phyloP scores from a whole-genome alignment of 2,329 filamentous ascomycete species.

The Ascosphaera apis region DNA sequence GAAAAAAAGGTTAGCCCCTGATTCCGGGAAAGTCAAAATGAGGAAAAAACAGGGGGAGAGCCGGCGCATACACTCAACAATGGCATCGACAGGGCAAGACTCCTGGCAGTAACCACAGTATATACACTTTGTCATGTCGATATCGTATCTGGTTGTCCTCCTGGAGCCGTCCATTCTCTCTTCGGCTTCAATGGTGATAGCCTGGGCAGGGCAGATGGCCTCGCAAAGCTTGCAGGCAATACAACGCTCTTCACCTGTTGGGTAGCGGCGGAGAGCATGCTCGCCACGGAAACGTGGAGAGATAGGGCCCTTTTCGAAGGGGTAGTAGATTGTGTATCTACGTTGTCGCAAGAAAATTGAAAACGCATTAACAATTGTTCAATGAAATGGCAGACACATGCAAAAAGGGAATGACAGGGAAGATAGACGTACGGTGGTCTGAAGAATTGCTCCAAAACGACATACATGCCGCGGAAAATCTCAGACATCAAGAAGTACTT shows the following conservation, averaged over 20 bases:
- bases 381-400: too few species aligned
- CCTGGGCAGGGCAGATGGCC: slow-evolving; percentile 90
- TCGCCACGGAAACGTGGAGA: slow-evolving; percentile 95
- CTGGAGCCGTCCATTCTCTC: slow-evolving; percentile 90
- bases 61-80: slow-evolving; percentile 45
- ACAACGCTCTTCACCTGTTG: slow-evolving; percentile 92
- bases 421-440: slow-evolving; percentile 60
- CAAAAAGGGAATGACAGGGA: background rate
- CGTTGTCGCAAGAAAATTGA: background rate
- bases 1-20: slow-evolving; percentile 2
- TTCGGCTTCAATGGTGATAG: slow-evolving; percentile 97
- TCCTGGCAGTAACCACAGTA: slow-evolving; percentile 99
- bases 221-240: slow-evolving; percentile 99
- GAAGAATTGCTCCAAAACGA: slow-evolving; percentile 95
- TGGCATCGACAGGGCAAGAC: slow-evolving; percentile 94
- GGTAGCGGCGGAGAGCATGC: slow-evolving; percentile 87
- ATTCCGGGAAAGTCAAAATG: slow-evolving; percentile 6
- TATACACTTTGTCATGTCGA: slow-evolving; percentile 99
- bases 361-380: background rate
- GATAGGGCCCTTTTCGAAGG: slow-evolving; percentile 97
- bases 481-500: slow-evolving; percentile 92
- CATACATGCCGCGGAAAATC: slow-evolving; percentile 95
- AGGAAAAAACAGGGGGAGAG: slow-evolving; percentile 1
- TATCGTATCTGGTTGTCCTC: slow-evolving; percentile 91
- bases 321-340: slow-evolving; percentile 96